Evolutionary conservation across 1,139 yeast genomes (phyloP), one percentile per base, ranked within the genome.

Genomic region (Yamadazyma triangularis): DNA sequence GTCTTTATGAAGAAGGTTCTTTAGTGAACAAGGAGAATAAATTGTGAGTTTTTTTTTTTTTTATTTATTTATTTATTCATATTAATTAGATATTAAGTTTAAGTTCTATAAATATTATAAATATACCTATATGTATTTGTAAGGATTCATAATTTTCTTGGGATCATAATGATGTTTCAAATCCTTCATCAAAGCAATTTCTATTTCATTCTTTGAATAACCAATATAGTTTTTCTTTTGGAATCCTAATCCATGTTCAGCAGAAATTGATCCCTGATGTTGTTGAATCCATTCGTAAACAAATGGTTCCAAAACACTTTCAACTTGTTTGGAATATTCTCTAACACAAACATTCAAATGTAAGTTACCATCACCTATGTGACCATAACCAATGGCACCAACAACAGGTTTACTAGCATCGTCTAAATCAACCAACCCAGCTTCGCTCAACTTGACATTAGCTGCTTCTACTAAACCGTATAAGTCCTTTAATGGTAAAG

Each of bases 221-320:
- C 81, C 81, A 44, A 89, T 73, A 56, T 84, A 91, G 51, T 84
- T 82, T 47, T 83, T 85, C 80, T 91, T 91, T 52, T 89, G 96
- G 73, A 91, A 85, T 1, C 98, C 98, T 39, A 91, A 70, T 4
- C 98, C 98, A 56, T 91, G 98, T 58, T 91, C 98, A 25, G 97
- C 98, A 38, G 95, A 83, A 31, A 91, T 81, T 1, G 96, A 87
- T 19, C 98, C 98, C 25, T 78, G 62, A 39, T 79, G 73, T 20
- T 60, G 48, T 33, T 74, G 70, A 39, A 91, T 84, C 84, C 91
- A 88, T 62, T 91, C 94, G 50, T 87, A 91, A 18, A 91, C 91
- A 60, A 82, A 89, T 25, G 97, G 97, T 59, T 91, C 97, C 40
- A 91, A 70, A 2, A 72, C 75, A 33, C 71, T 62, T 60, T 89